Conservation (phyloP, 225 moss, liverwort and hornwort species). For the Antitrichia curtipendula region DNA sequence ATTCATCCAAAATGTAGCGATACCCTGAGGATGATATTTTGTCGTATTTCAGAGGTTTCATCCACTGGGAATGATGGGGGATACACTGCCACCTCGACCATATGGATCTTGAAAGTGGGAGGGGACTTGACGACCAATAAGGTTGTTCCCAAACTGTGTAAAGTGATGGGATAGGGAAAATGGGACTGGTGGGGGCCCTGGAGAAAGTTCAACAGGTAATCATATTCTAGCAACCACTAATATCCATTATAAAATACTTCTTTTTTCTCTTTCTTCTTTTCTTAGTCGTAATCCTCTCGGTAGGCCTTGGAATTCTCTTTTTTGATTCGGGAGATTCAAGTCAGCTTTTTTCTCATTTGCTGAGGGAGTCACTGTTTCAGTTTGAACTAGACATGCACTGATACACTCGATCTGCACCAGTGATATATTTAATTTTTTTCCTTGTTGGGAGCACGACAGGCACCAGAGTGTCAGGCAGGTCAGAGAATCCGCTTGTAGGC, state of each 20-base stretch:
- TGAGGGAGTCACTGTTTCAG: neutral
- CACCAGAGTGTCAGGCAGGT: neutral
- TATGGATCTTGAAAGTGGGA: too few species aligned
- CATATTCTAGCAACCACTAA: neutral
- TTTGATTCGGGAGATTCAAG: neutral
- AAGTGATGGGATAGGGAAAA: neutral
- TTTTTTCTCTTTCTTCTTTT: neutral
- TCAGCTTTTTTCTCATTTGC: neutral
- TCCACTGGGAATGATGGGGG: too few species aligned
- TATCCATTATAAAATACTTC: too few species aligned
- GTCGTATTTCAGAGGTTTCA: neutral
- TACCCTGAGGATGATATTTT: rapidly evolving
- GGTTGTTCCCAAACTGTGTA: neutral
- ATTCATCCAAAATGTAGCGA: neutral
- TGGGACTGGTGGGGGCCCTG: neutral
- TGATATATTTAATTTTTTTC: neutral
- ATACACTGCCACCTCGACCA: too few species aligned
- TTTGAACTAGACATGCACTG: neutral
- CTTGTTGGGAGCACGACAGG: neutral
- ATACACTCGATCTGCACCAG: neutral
- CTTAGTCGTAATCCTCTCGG: neutral
- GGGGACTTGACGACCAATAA: neutral
- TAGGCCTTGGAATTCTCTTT: neutral
- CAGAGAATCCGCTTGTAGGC: neutral
- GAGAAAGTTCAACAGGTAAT: neutral